phyloP scores from a whole-genome alignment of 1,284 basidiomycete species.

The Ceratobasidium sp. region DNA sequence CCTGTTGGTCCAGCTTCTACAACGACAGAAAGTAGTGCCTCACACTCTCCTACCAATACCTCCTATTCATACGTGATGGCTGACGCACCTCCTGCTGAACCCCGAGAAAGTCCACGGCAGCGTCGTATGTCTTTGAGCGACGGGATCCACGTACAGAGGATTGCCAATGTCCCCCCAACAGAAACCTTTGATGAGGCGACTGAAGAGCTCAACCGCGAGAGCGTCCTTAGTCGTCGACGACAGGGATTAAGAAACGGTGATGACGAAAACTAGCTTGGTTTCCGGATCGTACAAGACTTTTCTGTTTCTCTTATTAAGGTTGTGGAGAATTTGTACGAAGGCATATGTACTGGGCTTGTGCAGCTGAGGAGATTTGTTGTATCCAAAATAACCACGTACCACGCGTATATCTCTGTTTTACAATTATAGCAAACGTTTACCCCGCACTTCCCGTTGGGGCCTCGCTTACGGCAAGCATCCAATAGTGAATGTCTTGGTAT shows the following conservation, averaged over 20 bases:
- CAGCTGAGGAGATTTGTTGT: background rate
- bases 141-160: conserved; percentile 71
- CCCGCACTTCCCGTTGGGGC: conserved; percentile 19
- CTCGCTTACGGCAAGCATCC: conserved; percentile 26
- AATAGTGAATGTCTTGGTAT: background rate
- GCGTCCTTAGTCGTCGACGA: conserved; percentile 44
- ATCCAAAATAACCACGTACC: conserved; percentile 4
- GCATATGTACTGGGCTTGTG: background rate
- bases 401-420: background rate
- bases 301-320: background rate
- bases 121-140: conserved; percentile 75
- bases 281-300: background rate
- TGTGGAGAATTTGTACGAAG: conserved; percentile 5
- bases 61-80: conserved; percentile 42
- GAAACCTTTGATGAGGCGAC: conserved; percentile 72
- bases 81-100: conserved; percentile 1
- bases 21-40: conserved; percentile 32
- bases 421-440: conserved; percentile 8
- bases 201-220: conserved; percentile 75
- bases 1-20: conserved; percentile 31
- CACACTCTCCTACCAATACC: conserved; percentile 40
- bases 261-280: conserved; percentile 18
- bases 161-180: conserved; percentile 69
- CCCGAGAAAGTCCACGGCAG: conserved; percentile 51
- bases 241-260: conserved; percentile 3